Evolutionary conservation across 805 yeast genomes (phyloP), one percentile per base, ranked within the genome.

Genomic region (Teunomyces pallodes): DNA sequence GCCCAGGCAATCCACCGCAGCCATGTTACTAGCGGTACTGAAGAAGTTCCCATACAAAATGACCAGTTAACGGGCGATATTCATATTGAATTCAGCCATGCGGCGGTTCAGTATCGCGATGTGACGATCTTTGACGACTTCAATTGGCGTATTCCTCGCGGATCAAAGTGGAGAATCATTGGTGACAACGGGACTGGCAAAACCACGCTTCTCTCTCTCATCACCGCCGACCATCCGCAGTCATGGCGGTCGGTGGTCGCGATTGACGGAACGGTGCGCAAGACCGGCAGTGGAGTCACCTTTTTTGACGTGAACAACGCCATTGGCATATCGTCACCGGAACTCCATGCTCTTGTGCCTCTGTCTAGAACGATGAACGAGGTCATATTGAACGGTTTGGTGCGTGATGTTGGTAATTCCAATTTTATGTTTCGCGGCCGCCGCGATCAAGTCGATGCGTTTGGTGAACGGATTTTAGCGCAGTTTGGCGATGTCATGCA

Each of bases 141-240:
- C 46, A 66, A 66, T 13, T 87, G 96, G 91, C 68, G 66, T 6
- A 84, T 90, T 9, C 69, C 72, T 3, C 72, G 71, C 38, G 95
- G 96, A 3, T 87, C 89, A 32, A 84, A 81, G 58, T 90, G 97
- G 96, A 95, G 94, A 61, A 75, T 92, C 28, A 72, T 86, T 48
- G 99, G 99, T 2, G 80, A 82, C 49, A 92, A 94, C 55, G 99
- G 99, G 1, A 79, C 95, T 0, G 99, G 99, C 0, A 92, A 92
- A 64, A 87, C 97, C 1, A 94, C 99, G 0, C 67, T 92, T 20
- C 66, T 94, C 12, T 82, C 97, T 2, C 64, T 94, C 41, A 74
- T 92, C 27, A 90, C 96, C 0, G 90, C 96, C 3, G 99, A 92
- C 58, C 99, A 92, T 62, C 99, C 99, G 1, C 97, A 92, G 66